Conservation (phyloP, 495 filamentous ascomycete genomes). For the Parathielavia hyrcaniae region DNA sequence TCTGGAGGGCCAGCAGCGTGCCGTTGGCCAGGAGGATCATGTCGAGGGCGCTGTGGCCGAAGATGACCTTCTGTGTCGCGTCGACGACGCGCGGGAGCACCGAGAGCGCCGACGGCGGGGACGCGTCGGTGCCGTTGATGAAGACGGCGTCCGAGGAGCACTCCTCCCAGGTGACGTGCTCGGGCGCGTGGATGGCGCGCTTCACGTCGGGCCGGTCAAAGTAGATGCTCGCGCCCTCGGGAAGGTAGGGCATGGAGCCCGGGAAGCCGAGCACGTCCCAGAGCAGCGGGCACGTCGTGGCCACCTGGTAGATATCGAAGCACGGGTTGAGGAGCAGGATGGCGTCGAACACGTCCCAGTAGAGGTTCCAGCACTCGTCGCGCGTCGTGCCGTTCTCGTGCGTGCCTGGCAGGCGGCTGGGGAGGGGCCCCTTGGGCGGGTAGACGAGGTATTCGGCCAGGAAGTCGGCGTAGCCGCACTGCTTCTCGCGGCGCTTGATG, state of each 20-base stretch:
- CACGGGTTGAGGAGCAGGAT: conserved; percentile 62
- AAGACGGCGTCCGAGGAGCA: conserved; percentile 54
- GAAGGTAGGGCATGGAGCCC: conserved; percentile 46
- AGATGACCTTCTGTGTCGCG: conserved; percentile 59
- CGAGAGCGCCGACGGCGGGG: conserved; percentile 42
- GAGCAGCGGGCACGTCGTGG: conserved; percentile 64
- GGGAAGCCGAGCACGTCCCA: conserved; percentile 63
- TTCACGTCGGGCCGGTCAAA: conserved; percentile 77
- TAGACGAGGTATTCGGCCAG: conserved; percentile 56
- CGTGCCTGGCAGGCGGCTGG: conserved; percentile 31
- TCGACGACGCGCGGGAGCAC: conserved; percentile 69
- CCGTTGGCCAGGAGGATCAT: conserved; percentile 58
- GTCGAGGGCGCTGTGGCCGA: conserved; percentile 59
- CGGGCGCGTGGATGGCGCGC: conserved; percentile 62
- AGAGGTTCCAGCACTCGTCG: conserved; percentile 39
- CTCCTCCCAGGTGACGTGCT: conserved; percentile 50
- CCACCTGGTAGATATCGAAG: conserved; percentile 73
- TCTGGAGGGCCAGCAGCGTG: conserved; percentile 66
- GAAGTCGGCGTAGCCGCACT: conserved; percentile 62
- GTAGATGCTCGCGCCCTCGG: conserved; percentile 55
- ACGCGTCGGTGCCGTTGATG: conserved; percentile 41
- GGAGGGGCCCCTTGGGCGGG: conserved; percentile 58
- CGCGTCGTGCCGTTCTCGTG: conserved; percentile 18
- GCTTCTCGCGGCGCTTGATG: conserved; percentile 49
- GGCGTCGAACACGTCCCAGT: conserved; percentile 50